Evolutionary conservation across 176 grass and related monocot species (phyloP).

Genomic region (Triticum timopheevii): DNA sequence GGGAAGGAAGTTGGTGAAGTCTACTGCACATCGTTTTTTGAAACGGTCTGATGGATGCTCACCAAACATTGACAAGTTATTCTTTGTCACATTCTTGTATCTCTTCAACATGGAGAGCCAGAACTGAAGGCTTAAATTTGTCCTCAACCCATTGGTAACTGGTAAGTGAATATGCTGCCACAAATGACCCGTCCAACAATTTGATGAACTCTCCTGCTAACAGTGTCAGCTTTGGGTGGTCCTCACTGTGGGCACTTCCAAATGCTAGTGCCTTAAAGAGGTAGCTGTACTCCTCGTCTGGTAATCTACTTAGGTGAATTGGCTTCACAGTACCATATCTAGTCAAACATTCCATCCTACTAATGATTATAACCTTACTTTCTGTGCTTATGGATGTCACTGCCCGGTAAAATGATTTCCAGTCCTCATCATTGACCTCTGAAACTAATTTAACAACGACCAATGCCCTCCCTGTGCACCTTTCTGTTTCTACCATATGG

Average conservation of each 20-base stretch:
- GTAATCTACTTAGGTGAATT: neutral
- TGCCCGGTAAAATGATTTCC: neutral
- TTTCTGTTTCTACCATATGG: neutral
- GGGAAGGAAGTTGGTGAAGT: neutral
- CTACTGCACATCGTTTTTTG: neutral
- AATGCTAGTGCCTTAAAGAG: conserved; percentile 6
- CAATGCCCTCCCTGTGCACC: neutral
- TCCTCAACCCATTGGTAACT: neutral
- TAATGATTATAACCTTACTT: neutral
- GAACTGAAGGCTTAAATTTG: neutral
- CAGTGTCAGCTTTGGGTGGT: neutral
- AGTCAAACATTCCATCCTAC: neutral
- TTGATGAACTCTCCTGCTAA: neutral
- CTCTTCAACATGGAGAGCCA: neutral
- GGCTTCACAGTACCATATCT: neutral
- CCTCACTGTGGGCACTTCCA: neutral
- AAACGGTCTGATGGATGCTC: neutral
- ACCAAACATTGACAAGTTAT: neutral
- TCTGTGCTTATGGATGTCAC: neutral
- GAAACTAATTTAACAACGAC: neutral
- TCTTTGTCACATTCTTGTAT: neutral
- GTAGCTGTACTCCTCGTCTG: neutral
- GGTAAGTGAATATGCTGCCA: neutral
- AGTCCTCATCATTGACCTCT: neutral
- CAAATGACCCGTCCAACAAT: neutral